Base-by-base conservation (phyloP, 257 asterid species). In the Anisodus acutangulus region DNA sequence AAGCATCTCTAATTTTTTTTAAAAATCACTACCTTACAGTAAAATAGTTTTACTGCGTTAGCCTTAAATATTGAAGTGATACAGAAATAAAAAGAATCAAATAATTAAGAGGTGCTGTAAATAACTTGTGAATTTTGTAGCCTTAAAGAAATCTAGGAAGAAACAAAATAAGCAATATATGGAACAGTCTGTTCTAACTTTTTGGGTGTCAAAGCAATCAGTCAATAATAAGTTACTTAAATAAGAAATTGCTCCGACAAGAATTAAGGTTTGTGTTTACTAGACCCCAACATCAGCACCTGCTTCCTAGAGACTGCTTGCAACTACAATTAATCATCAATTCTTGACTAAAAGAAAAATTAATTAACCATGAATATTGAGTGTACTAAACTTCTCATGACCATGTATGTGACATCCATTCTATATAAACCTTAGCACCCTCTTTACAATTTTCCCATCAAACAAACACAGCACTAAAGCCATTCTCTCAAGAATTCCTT, bases 361-460 rank as follows among this genome's bases (percentile, higher is more conserved):
- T n/a, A 2, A 51, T 49, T 76, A 51, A 0, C 12, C 13, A 13
- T 68, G 37, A 67, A 10, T 6, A 16, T 19, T 67, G 39, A 8
- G 49, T 78, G 70, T 19, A 70, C 57, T 67, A 82, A 78, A 84
- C 58, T 82, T 78, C 7, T 63, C 57, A 59, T 31, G 57, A 81
- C 59, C 7, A 43, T 53, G 55, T 84, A 80, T 83, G 85, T 79
- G 84, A 72, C 67, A 71, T 41, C 67, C 84, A 39, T 68, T 79
- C 88, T 91, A 86, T 90, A 88, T 90, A 91, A 85, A 85, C 88
- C 86, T 54, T 69, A 82, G 11, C 13, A 37, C 54, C 58, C 55
- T 22, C 19, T 22, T 85, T 82, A 82, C 87, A 83, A 49, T 22
- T 81, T 69, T 47, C 62, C 84, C 49, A 81, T 81, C 84, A 81